Evolutionary conservation across 495 filamentous ascomycete genomes (phyloP), one percentile per base, ranked within the genome.

Genomic region (Ascobolus immersus): DNA sequence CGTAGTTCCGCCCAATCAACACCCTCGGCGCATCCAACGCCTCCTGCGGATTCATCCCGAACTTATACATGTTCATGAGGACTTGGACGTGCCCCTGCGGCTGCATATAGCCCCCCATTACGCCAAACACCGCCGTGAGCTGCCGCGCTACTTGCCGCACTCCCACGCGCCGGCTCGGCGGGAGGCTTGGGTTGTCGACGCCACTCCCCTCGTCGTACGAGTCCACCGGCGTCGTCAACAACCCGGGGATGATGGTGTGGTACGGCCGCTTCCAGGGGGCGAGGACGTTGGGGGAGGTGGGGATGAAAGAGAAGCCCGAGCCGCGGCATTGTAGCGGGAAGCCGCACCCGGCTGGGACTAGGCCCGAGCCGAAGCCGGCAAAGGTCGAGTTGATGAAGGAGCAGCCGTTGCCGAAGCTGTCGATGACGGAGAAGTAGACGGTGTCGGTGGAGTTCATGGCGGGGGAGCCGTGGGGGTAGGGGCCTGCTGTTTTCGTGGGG

Each of bases 51-150:
- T 66, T 72, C 43, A 76, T 61, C n/a, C 69, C 67, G 49, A 86
- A 91, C 0, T 74, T 69, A 3, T 90, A 52, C 68, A 89, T 78
- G 37, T 90, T 91, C 5, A 94, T 61, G 33, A 96, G 54, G 2
- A 93, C 79, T 52, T 96, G 86, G 10, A 94, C 77, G 47, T 96
- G 86, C 7, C 86, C 86, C 57, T 94, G 86, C 0, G 86, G 86
- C 58, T 96, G 86, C 89, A 96, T 94, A 54, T 82, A 92, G 21
- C 86, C 86, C 39, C 86, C 86, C 86, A 94, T 94, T 31, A 92
- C 81, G 29, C 86, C 89, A 42, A 78, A 90, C 0, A 91, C 77
- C 24, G 66, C 69, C 47, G 92, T 74, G 37, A 96, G 53, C 1
- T 35, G 21, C 10, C 34, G 34, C 3, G 4, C 28, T 11, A n/a